Evolutionary conservation across 1,139 yeast genomes (phyloP).

Genomic region (Eremothecium cymbalariae): DNA sequence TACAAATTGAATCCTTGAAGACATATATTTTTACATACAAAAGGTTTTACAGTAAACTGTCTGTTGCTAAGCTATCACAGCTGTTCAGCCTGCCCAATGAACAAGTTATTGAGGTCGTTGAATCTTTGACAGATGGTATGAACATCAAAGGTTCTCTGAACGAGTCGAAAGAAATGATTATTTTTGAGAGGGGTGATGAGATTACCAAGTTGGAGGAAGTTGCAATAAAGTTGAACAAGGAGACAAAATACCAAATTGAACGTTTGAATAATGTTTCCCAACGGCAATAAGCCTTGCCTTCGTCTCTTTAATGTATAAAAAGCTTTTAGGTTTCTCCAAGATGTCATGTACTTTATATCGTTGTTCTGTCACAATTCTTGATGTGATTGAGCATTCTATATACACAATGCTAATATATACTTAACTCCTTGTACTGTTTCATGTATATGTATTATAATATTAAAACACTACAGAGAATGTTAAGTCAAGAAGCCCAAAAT

Average conservation of each 20-base stretch:
- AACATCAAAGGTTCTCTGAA: conserved; percentile 67
- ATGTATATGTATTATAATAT: conserved; percentile 1
- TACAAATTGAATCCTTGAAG: conserved; percentile 84
- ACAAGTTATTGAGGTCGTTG: conserved; percentile 54
- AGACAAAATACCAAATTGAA: conserved; percentile 38
- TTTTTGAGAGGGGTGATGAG: conserved; percentile 66
- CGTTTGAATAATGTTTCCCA: conserved; percentile 19
- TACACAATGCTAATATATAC: background rate
- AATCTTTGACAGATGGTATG: conserved; percentile 66
- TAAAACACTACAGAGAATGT: conserved; percentile 2
- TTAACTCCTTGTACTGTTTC: background rate
- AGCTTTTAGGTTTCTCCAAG: background rate
- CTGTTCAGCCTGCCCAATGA: conserved; percentile 56
- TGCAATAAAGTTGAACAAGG: conserved; percentile 81
- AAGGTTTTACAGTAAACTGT: conserved; percentile 63
- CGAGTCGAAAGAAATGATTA: conserved; percentile 49
- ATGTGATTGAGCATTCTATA: conserved; percentile 1
- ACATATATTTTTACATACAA: conserved; percentile 84
- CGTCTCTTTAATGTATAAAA: background rate
- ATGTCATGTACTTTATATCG: conserved; percentile 6
- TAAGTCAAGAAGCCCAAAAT: too few relatives aligned
- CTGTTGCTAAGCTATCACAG: conserved; percentile 56
- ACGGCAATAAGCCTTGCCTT: conserved; percentile 2
- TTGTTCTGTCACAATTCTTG: background rate
- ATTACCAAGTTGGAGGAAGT: conserved; percentile 81